Conservation (phyloP, 2,329 filamentous ascomycete genomes). For the Thelonectria rubi region DNA sequence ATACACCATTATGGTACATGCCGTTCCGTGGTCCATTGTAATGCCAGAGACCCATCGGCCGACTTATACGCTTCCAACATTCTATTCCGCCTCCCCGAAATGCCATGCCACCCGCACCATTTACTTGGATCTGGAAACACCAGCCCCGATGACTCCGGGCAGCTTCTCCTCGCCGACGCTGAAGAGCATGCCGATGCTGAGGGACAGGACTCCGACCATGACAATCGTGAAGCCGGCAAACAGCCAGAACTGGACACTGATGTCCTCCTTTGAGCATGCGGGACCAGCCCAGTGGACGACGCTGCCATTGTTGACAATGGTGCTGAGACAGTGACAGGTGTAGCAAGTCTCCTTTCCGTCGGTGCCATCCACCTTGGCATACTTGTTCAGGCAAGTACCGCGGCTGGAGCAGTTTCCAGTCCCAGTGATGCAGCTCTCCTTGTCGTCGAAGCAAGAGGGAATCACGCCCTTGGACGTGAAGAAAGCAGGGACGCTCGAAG, state of each 20-base stretch:
- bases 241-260: constrained; percentile 89
- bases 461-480: constrained; percentile 56
- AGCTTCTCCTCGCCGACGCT: constrained; percentile 86
- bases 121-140: constrained; percentile 79
- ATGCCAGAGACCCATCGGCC: constrained; percentile 31
- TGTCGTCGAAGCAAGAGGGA: constrained; percentile 78
- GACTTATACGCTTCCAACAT: constrained; percentile 37
- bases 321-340: constrained; percentile 77
- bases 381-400: constrained; percentile 78
- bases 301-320: constrained; percentile 64
- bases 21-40: constrained; percentile 35
- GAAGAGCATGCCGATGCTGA: constrained; percentile 81
- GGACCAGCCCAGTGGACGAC: constrained; percentile 83
- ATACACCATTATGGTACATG: constrained; percentile 46
- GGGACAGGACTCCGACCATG: constrained; percentile 72
- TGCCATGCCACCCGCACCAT: constrained; percentile 3
- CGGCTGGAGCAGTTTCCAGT: constrained; percentile 87
- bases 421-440: constrained; percentile 71
- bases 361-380: constrained; percentile 53
- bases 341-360: constrained; percentile 69
- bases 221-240: constrained; percentile 78
- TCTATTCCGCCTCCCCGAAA: constrained; percentile 26
- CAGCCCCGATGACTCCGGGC: constrained; percentile 94
- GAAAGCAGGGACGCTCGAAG: constrained; percentile 46
- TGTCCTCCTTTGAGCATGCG: constrained; percentile 90